Percentiles rank a stretch among this genome's conserved stretches.
Conservation (phyloP, 495 filamentous ascomycete genomes). For the Neurospora sublineolata region DNA sequence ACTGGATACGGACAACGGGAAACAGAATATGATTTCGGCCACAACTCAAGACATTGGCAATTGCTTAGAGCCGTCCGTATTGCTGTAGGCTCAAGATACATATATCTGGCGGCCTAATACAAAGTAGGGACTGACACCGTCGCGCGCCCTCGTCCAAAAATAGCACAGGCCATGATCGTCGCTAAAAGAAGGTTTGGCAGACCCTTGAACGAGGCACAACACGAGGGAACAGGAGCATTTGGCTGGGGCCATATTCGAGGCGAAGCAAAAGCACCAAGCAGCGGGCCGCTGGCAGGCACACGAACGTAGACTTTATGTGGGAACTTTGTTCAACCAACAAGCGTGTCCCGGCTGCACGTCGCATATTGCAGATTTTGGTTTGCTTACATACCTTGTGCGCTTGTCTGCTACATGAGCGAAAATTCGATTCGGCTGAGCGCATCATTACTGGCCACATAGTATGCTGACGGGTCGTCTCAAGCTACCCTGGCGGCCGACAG, state of each 20-base stretch:
- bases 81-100: not conserved
- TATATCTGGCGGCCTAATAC: too few species aligned
- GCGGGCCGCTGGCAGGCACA: not conserved
- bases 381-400: not conserved
- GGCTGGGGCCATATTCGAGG: not conserved
- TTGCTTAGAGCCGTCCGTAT: not conserved
- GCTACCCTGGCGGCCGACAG: not conserved
- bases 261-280: not conserved
- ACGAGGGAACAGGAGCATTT: not conserved
- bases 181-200: not conserved
- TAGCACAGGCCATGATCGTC: not conserved
- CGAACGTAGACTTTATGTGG: not conserved
- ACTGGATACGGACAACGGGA: not conserved
- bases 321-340: not conserved
- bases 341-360: not conserved
- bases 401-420: not conserved
- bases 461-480: not conserved
- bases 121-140: too few species aligned
- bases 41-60: not conserved
- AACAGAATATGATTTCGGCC: not conserved
- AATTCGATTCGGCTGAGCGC: not conserved
- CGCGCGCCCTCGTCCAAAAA: not conserved
- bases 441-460: not conserved
- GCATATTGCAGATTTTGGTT: not conserved
- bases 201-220: not conserved